phyloP scores from a whole-genome alignment of 805 yeast species.

The Priceomyces haplophilus region DNA sequence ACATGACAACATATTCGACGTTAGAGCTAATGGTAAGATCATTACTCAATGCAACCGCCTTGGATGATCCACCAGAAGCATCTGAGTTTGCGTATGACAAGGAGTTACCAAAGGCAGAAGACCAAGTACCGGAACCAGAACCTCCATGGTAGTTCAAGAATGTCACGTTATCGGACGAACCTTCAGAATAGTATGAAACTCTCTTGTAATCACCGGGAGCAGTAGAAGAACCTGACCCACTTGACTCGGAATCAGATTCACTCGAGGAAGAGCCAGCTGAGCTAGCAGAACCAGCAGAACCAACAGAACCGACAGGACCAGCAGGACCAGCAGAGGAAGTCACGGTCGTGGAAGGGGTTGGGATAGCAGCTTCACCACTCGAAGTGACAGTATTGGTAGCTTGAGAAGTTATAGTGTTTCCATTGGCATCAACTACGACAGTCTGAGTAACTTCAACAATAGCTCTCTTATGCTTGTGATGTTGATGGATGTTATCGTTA shows the following conservation, averaged over 20 bases:
- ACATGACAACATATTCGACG: conserved; percentile 78
- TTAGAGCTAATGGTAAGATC: conserved; percentile 71
- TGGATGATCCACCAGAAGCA: conserved; percentile 69
- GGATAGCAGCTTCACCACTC: background rate
- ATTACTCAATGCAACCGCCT: conserved; percentile 60
- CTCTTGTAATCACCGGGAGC: conserved; percentile 67
- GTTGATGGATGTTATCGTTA: conserved; percentile 43
- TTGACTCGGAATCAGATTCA: conserved; percentile 19
- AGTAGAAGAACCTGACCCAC: conserved; percentile 30
- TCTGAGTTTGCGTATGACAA: conserved; percentile 79
- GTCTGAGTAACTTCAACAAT: conserved; percentile 75
- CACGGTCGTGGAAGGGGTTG: conserved; percentile 13
- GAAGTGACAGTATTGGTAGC: conserved; percentile 20
- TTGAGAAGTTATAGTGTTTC: conserved; percentile 35
- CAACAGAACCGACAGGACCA: conserved; percentile 14
- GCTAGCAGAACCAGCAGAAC: conserved; percentile 16
- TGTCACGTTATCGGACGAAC: conserved; percentile 64
- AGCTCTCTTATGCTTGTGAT: conserved; percentile 55
- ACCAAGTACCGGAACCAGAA: conserved; percentile 86
- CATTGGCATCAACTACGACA: conserved; percentile 63
- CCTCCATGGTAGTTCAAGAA: conserved; percentile 92
- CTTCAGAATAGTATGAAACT: conserved; percentile 71
- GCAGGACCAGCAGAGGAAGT: conserved; percentile 10
- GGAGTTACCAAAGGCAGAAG: conserved; percentile 85
- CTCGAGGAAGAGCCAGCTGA: conserved; percentile 14